Evolutionary conservation across 495 filamentous ascomycete species (phyloP).

Genomic region (Sordaria brevicollis): DNA sequence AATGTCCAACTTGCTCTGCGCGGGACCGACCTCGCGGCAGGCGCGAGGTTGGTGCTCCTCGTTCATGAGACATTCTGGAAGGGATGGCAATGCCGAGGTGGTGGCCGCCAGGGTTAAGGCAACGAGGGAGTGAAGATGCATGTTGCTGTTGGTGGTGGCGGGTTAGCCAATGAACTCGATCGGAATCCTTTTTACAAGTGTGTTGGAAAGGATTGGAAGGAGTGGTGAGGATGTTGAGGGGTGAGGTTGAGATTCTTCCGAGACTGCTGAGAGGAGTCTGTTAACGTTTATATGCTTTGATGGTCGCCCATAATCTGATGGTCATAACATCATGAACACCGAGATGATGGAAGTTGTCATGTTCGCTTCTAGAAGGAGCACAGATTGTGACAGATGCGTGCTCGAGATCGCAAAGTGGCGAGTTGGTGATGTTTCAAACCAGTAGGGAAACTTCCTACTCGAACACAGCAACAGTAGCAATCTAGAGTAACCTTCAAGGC

Average conservation of each 20-base stretch:
- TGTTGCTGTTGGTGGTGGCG: background rate
- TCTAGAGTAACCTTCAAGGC: background rate
- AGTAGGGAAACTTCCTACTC: background rate
- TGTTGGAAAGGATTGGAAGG: background rate
- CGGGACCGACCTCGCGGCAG: background rate
- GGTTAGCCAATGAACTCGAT: background rate
- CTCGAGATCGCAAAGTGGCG: background rate
- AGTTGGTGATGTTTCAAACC: background rate
- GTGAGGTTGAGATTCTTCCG: background rate
- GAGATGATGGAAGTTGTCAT: background rate
- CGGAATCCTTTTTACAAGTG: background rate
- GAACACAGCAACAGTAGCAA: background rate
- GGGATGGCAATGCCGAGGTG: conserved; percentile 7
- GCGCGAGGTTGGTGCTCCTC: background rate
- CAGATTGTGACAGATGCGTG: background rate
- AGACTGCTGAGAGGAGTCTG: background rate
- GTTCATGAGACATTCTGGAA: background rate
- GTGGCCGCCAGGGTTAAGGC: conserved; percentile 12
- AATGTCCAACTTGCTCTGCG: background rate
- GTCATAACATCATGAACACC: background rate
- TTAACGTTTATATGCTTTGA: background rate
- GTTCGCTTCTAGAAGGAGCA: background rate
- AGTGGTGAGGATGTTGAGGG: background rate
- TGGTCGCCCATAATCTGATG: background rate
- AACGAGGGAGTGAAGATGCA: conserved; percentile 12